A percentile compares a stretch with the other conserved stretches of the same genome.
phyloP scores from a whole-genome alignment of 805 yeast species.

The Zygoascus bituminiphila region DNA sequence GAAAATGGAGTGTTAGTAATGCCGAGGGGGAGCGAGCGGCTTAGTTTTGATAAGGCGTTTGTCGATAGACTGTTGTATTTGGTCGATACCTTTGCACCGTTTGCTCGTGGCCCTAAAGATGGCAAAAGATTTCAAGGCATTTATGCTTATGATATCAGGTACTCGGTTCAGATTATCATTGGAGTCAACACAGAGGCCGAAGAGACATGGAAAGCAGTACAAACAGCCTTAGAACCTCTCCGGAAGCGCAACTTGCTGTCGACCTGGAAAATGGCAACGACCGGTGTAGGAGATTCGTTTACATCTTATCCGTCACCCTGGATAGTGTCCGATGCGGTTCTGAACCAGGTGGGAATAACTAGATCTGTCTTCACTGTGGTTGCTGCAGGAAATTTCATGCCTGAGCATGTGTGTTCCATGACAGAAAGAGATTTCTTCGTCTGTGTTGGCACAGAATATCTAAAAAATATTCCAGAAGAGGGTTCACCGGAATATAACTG shows the following conservation, averaged over 20 bases:
- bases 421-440: constrained; percentile 35
- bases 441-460: no score
- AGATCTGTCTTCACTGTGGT: constrained; percentile 55
- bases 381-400: constrained; percentile 59
- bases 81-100: constrained; percentile 8
- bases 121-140: constrained; percentile 6
- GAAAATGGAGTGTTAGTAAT: constrained; percentile 12
- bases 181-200: constrained; percentile 47
- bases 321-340: not conserved
- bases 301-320: constrained; percentile 2
- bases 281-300: not conserved
- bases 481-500: no score
- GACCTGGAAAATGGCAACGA: constrained; percentile 2
- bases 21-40: constrained; percentile 4
- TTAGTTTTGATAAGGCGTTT: constrained; percentile 4
- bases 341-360: constrained; percentile 20
- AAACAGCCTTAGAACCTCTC: constrained; percentile 40
- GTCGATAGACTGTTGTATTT: constrained; percentile 8
- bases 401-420: constrained; percentile 27
- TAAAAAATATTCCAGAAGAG: no score
- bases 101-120: not conserved
- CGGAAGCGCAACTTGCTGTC: constrained; percentile 41
- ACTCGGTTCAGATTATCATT: constrained; percentile 47
- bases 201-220: constrained; percentile 39
- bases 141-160: constrained; percentile 3